These are phyloP conservation scores for Aspergillus neotritici DNA, from an alignment of 2,329 filamentous ascomycete genomes.

Conservation along the genomic window DNA sequence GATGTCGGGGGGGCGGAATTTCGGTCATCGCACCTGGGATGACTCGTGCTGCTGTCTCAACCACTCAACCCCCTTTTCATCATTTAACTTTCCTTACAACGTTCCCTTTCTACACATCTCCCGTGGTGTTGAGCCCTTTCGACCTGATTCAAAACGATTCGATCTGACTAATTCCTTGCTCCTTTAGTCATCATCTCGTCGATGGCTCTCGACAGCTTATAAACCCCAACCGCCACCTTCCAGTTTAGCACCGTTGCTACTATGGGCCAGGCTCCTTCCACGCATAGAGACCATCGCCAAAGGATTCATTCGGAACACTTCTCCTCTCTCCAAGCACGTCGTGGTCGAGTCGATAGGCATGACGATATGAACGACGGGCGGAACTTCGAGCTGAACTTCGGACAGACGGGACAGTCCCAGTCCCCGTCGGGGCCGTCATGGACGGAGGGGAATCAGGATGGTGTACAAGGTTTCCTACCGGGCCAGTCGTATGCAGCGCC, in stretches of 20 bases:
- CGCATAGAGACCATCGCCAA: constrained; percentile 32
- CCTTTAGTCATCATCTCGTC: constrained; percentile 20
- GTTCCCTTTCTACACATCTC: too few species aligned
- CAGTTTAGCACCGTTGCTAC: constrained; percentile 21
- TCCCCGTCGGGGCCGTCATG: constrained; percentile 15
- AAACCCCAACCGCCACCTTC: constrained; percentile 19
- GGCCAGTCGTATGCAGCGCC: constrained; percentile 7
- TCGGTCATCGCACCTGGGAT: not conserved
- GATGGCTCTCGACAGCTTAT: constrained; percentile 28
- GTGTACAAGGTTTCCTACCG: constrained; percentile 11
- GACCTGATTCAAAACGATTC: not conserved
- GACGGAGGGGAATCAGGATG: constrained; percentile 12
- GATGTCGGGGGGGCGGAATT: not conserved
- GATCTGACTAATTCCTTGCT: constrained; percentile 17
- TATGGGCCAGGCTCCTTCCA: constrained; percentile 43
- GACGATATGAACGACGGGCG: constrained; percentile 31
- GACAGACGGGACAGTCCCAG: constrained; percentile 21
- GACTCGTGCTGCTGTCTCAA: constrained; percentile 1
- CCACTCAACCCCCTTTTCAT: not conserved
- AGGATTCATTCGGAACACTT: constrained; percentile 20
- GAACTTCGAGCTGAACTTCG: constrained; percentile 21
- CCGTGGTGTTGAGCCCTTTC: too few species aligned
- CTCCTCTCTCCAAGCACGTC: constrained; percentile 16
- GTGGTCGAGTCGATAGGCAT: constrained; percentile 26
- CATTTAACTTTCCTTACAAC: too few species aligned